phyloP scores from a whole-genome alignment of 148 eudicot genomes.

The Nepenthes mirabilis region DNA sequence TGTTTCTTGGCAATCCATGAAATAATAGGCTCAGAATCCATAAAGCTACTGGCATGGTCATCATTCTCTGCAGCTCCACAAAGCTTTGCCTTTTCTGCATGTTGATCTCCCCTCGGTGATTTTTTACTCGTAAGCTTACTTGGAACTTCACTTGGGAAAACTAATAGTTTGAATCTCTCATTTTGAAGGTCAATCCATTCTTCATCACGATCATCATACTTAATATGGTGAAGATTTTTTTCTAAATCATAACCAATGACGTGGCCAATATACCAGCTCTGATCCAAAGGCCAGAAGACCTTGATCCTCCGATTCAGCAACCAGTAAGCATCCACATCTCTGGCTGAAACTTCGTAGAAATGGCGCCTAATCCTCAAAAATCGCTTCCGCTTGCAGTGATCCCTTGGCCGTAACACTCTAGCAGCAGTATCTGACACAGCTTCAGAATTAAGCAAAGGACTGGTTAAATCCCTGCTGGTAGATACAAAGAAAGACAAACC shows the following conservation, averaged over 20 bases:
- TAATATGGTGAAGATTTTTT: constrained; percentile 64
- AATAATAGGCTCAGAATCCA: constrained; percentile 80
- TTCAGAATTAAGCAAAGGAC: constrained; percentile 14
- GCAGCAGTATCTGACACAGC: constrained; percentile 33
- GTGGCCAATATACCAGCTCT: constrained; percentile 83
- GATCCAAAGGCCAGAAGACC: constrained; percentile 90
- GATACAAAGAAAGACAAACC: constrained; percentile 19
- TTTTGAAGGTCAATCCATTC: constrained; percentile 77
- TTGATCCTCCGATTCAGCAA: constrained; percentile 63
- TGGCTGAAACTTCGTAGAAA: constrained; percentile 54
- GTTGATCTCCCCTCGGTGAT: constrained; percentile 11
- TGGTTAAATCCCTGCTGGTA: constrained; percentile 18
- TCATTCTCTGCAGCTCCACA: constrained; percentile 19
- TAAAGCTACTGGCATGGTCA: constrained; percentile 14
- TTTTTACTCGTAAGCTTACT: constrained; percentile 21
- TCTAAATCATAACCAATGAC: constrained; percentile 59
- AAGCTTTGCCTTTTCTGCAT: constrained; percentile 9
- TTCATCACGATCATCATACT: constrained; percentile 87
- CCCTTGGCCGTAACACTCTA: constrained; percentile 56
- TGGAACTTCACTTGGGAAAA: constrained; percentile 76
- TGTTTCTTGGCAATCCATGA: constrained; percentile 71
- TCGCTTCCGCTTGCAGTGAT: constrained; percentile 38
- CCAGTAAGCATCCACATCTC: constrained; percentile 61
- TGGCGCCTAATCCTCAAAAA: constrained; percentile 47
- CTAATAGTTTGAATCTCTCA: constrained; percentile 79